A percentile compares a stretch with the other conserved stretches of the same genome.
Evolutionary conservation across 2,329 filamentous ascomycete species (phyloP).

Genomic region (Fusarium sp.): DNA sequence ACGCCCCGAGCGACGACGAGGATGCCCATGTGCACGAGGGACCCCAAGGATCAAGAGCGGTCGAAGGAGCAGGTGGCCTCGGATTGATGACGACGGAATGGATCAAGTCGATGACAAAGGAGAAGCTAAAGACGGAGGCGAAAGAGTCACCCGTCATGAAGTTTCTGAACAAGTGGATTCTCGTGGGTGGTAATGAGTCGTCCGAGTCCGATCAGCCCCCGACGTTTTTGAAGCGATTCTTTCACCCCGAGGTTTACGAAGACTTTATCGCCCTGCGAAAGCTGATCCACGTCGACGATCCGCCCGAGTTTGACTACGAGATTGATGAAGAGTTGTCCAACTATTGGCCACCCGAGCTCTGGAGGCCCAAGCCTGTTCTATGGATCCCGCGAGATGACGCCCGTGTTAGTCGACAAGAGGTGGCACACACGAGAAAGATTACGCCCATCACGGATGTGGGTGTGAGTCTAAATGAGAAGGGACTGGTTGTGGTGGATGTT

Average conservation of each 20-base stretch:
- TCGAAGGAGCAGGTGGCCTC: constrained; percentile 55
- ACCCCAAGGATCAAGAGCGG: constrained; percentile 46
- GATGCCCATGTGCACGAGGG: constrained; percentile 37
- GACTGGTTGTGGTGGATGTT: constrained; percentile 51
- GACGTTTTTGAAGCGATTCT: constrained; percentile 74
- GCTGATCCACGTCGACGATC: constrained; percentile 71
- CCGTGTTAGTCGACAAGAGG: constrained; percentile 82
- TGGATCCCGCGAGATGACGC: constrained; percentile 86
- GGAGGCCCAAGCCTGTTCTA: constrained; percentile 72
- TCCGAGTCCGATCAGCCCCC: constrained; percentile 48
- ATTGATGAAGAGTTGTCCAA: constrained; percentile 70
- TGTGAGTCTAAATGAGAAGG: constrained; percentile 50
- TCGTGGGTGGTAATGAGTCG: constrained; percentile 38
- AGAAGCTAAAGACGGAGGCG: constrained; percentile 46
- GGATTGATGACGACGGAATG: constrained; percentile 48
- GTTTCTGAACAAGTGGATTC: constrained; percentile 44
- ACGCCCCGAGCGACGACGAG: constrained; percentile 46
- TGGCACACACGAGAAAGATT: constrained; percentile 76
- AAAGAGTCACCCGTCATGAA: constrained; percentile 46
- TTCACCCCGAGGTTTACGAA: constrained; percentile 82
- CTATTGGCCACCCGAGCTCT: constrained; percentile 76
- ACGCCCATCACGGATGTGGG: constrained; percentile 80
- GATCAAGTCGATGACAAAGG: constrained; percentile 53
- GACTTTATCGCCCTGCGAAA: constrained; percentile 79
- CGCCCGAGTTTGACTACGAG: constrained; percentile 59